Evolutionary conservation across 148 eudicot genomes (phyloP).

Genomic region (Chenopodium suecicum): DNA sequence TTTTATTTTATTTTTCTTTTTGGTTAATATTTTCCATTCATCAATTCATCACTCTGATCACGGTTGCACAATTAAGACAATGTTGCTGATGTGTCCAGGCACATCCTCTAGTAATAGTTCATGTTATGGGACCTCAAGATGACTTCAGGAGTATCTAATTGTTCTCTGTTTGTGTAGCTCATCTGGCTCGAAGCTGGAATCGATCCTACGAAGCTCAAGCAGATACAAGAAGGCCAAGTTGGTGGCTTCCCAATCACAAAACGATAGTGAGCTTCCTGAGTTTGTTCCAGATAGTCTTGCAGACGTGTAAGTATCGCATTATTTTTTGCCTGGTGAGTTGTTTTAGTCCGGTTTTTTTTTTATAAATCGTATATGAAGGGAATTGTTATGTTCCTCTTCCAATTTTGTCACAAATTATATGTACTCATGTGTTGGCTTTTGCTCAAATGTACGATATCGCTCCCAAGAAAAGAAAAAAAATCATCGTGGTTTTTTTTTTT

Average conservation of each 20-base stretch:
- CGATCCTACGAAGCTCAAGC: conserved; percentile 57
- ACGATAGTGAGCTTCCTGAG: conserved; percentile 54
- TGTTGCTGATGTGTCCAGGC: neutral
- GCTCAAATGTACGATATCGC: neutral
- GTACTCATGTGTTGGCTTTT: neutral
- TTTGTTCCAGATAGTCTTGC: conserved; percentile 67
- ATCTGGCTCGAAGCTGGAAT: conserved; percentile 33
- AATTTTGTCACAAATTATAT: conserved; percentile 17
- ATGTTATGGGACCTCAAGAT: neutral
- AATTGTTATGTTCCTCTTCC: conserved; percentile 9
- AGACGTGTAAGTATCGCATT: conserved; percentile 16
- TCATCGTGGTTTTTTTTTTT: neutral
- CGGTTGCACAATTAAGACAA: neutral
- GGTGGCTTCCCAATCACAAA: conserved; percentile 51
- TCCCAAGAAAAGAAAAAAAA: neutral
- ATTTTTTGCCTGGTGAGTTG: neutral
- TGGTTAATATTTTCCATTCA: neutral
- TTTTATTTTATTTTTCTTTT: neutral
- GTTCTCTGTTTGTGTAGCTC: conserved; percentile 28
- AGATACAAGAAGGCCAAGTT: conserved; percentile 77
- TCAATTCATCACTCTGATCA: neutral
- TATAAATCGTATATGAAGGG: neutral
- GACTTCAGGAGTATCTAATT: neutral
- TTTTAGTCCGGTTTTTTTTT: neutral
- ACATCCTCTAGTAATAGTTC: neutral